A percentile compares a stretch with the other conserved stretches of the same genome.
Conservation (phyloP, 2,329 filamentous ascomycete genomes). For the Xenosphaeropsis pyriputrescens region DNA sequence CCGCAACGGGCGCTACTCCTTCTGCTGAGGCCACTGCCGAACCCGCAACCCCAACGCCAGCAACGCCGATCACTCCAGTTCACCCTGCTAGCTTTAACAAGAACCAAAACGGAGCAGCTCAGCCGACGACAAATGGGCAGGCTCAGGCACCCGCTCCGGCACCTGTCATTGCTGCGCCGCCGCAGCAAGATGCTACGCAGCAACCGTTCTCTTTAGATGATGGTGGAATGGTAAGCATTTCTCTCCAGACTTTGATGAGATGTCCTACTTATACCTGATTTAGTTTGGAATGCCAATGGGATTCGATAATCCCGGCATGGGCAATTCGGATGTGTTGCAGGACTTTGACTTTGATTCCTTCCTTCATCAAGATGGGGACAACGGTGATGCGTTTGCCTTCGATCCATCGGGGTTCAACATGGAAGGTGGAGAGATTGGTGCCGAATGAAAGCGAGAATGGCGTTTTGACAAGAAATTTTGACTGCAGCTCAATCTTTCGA, state of each 20-base stretch:
- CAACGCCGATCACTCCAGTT: constrained; percentile 48
- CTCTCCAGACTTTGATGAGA: not conserved
- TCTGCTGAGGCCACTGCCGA: constrained; percentile 39
- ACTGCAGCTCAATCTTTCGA: no score
- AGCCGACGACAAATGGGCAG: constrained; percentile 21
- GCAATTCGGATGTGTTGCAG: constrained; percentile 40
- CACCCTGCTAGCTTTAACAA: constrained; percentile 33
- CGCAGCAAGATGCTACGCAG: constrained; percentile 23
- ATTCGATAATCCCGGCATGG: constrained; percentile 36
- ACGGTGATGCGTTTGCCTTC: constrained; percentile 37
- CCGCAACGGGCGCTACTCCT: constrained; percentile 37
- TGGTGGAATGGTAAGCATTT: constrained; percentile 17
- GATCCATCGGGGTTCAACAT: constrained; percentile 31
- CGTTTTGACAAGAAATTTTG: not conserved
- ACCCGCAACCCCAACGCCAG: constrained; percentile 43
- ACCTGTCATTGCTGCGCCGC: constrained; percentile 22
- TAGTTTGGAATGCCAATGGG: constrained; percentile 25
- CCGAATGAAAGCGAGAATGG: constrained; percentile 25
- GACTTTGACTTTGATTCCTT: constrained; percentile 59
- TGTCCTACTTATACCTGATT: constrained; percentile 1
- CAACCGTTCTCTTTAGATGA: constrained; percentile 31
- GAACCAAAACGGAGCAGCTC: constrained; percentile 27
- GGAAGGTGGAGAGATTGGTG: constrained; percentile 41
- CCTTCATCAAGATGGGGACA: constrained; percentile 39
- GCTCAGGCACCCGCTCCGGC: constrained; percentile 23